A percentile compares a stretch with the other conserved stretches of the same genome.
Evolutionary conservation across 2,329 filamentous ascomycete species (phyloP).

Genomic region (Aspergillus bombycis): DNA sequence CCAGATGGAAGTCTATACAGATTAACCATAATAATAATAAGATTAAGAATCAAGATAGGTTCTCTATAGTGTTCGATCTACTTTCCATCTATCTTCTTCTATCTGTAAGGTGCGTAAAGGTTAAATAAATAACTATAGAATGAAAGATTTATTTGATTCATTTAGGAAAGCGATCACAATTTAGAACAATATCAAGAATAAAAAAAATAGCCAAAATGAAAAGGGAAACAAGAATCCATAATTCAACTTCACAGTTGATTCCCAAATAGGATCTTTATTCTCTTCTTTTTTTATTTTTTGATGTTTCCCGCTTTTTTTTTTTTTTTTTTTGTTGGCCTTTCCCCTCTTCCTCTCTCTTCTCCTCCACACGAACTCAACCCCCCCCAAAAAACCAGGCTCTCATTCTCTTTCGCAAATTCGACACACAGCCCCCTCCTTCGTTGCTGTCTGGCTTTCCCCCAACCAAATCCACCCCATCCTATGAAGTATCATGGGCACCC

Average conservation of each 20-base stretch:
- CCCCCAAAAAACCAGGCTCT: constrained; percentile 4
- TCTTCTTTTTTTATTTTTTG: background rate
- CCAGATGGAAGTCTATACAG: constrained; percentile 4
- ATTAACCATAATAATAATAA: constrained; percentile 7
- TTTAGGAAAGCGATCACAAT: background rate
- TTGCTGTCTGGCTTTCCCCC: background rate
- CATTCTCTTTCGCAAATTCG: constrained; percentile 1
- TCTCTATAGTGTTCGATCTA: constrained; percentile 4
- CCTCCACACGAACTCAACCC: background rate
- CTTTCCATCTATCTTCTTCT: constrained; percentile 4
- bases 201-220: background rate
- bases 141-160: background rate
- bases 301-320: background rate
- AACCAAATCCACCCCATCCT: constrained; percentile 7
- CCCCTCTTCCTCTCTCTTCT: background rate
- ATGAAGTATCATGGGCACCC: background rate
- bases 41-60: constrained; percentile 5
- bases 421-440: constrained; percentile 18
- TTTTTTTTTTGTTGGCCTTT: background rate
- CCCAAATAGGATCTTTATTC: background rate
- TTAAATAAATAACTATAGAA: background rate
- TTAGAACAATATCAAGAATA: background rate
- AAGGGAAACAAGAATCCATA: background rate
- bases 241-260: background rate
- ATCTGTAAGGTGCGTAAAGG: constrained; percentile 10